Evolutionary conservation across 2,329 filamentous ascomycete genomes (phyloP).

Genomic region (Penicillium sp.): DNA sequence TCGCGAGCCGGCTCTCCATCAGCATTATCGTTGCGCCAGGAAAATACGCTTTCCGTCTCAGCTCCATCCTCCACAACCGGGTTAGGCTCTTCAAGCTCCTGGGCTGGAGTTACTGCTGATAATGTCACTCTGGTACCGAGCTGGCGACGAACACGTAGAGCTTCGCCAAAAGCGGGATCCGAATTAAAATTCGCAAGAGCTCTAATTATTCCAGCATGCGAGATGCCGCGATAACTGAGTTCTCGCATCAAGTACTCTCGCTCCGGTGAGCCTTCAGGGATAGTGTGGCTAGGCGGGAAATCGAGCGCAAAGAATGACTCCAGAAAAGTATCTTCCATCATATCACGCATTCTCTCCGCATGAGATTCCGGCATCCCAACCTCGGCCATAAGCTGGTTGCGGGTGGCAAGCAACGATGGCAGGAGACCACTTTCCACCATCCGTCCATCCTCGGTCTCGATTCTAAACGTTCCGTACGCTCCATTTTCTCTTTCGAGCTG

Average conservation of each 20-base stretch:
- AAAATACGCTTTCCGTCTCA: constrained; percentile 43
- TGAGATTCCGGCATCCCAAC: constrained; percentile 35
- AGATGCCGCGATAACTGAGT: constrained; percentile 37
- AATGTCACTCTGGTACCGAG: constrained; percentile 37
- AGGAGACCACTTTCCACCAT: constrained; percentile 39
- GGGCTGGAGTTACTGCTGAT: constrained; percentile 20
- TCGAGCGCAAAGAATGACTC: constrained; percentile 41
- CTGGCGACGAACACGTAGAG: constrained; percentile 34
- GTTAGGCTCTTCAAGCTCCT: constrained; percentile 17
- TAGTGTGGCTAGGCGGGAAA: constrained; percentile 33
- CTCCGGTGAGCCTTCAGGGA: constrained; percentile 31
- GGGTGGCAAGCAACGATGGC: constrained; percentile 39
- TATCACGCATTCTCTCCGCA: constrained; percentile 39
- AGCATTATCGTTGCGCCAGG: constrained; percentile 41
- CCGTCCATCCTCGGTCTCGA: constrained; percentile 39
- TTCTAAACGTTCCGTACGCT: constrained; percentile 41
- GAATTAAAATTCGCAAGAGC: constrained; percentile 37
- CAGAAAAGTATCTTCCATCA: constrained; percentile 43
- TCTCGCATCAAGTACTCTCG: constrained; percentile 35
- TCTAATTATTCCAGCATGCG: constrained; percentile 32
- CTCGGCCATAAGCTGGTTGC: constrained; percentile 40
- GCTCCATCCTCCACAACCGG: constrained; percentile 22
- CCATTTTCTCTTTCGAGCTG: constrained; percentile 38
- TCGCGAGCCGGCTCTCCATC: constrained; percentile 40
- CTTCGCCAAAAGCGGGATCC: constrained; percentile 37